Base-by-base conservation (phyloP, 768 basidiomycete genomes). In the Candolleomyces efflorescens region DNA sequence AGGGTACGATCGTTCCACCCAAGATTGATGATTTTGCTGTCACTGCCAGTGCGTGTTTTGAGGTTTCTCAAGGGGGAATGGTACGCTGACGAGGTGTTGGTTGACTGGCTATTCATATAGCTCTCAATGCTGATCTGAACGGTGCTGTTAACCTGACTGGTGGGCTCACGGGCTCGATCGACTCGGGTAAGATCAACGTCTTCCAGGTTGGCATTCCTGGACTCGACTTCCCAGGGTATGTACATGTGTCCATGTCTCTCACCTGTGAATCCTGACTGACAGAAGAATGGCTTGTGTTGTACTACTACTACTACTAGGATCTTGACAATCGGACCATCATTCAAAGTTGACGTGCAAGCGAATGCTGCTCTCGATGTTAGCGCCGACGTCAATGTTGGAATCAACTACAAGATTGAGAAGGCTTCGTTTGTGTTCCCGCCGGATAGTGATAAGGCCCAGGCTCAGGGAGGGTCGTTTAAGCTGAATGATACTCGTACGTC, bases 201-300 rank as follows among this genome's bases (percentile, higher is more conserved):
- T 70, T 78, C 41, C 65, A 73, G 50, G 60, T 75, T 32, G 77
- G 77, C 1, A 69, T 83, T 55, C 78, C 78, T 1, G 81, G 78
- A 6, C 69, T 82, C 17, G 74, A 78, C 61, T 74, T 83, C 65
- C 79, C 80, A 44, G 79, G 76, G 78, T 79, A 66, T 13, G 71
- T 12, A n/a, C 5, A 6, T 24, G 36, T 41, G 32, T 53, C 36
- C 27, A 43, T 26, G 13, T 17, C 27, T 13, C 17, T 55, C 32
- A 17, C 11, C 27, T 23, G 7, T 9, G 20, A 17, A 43, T 41
- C 37, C 15, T 49, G 4, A 12, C n/a, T n/a, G n/a, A n/a, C n/a
- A n/a, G n/a, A n/a, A n/a, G n/a, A n/a, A n/a, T n/a, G n/a, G n/a
- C n/a, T n/a, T n/a, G n/a, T n/a, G n/a, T n/a, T n/a, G n/a, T n/a